phyloP scores from a whole-genome alignment of 306 rosid genomes.

The Quercus ilex region DNA sequence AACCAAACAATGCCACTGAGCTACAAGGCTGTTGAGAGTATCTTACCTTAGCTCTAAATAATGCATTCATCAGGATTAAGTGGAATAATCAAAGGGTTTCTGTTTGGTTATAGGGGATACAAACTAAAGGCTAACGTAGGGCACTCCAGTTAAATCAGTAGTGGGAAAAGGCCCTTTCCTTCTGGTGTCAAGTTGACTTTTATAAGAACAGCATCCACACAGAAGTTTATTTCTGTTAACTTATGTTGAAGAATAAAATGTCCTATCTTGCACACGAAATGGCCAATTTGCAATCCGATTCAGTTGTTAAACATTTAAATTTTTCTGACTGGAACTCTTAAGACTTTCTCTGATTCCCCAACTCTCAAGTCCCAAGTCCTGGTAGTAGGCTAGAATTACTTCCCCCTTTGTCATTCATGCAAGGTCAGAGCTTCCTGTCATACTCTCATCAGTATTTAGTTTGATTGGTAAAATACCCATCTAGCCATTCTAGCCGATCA shows the following conservation, averaged over 20 bases:
- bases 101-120: background rate
- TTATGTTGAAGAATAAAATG: background rate
- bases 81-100: background rate
- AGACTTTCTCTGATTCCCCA: background rate
- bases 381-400: background rate
- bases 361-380: background rate
- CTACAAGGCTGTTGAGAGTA: too few species aligned
- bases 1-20: too few species aligned
- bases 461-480: background rate
- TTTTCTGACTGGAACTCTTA: background rate
- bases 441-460: background rate
- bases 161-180: background rate
- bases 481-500: background rate
- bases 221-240: background rate
- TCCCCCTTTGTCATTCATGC: background rate
- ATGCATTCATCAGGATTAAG: constrained; percentile 2
- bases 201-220: background rate
- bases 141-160: background rate
- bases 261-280: background rate
- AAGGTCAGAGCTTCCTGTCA: background rate
- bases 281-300: background rate
- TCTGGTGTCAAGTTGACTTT: background rate
- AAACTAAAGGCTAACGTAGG: background rate
- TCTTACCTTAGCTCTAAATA: background rate
- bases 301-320: background rate